These are phyloP conservation scores for Arabidopsis suecica DNA, from an alignment of 345 rosid species.

Conservation along the genomic window DNA sequence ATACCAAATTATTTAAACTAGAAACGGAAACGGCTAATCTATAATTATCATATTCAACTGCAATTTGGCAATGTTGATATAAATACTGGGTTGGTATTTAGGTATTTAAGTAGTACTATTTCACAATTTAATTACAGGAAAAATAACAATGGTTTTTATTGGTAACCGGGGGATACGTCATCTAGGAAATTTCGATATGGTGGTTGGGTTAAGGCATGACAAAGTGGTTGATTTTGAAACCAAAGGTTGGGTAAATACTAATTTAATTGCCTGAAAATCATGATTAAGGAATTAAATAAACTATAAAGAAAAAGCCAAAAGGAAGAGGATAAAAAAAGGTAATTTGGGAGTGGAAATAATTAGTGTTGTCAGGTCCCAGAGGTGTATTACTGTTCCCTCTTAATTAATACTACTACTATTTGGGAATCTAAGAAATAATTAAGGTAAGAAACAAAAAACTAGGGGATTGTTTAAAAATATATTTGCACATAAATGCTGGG, in stretches of 20 bases:
- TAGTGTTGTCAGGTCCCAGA: constrained; percentile 47
- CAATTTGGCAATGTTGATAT: not conserved
- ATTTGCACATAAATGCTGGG: constrained; percentile 31
- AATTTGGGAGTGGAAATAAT: constrained; percentile 36
- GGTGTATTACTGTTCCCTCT: constrained; percentile 34
- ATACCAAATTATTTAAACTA: not conserved
- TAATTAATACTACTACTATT: constrained; percentile 9
- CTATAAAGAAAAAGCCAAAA: constrained; percentile 37
- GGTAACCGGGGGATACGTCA: constrained; percentile 32
- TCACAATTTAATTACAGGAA: not conserved
- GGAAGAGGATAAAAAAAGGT: constrained; percentile 30
- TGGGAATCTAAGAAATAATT: constrained; percentile 38
- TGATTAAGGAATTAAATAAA: constrained; percentile 39
- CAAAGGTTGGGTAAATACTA: constrained; percentile 27
- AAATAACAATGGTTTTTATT: constrained; percentile 20
- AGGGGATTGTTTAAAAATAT: constrained; percentile 11
- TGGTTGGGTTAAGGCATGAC: constrained; percentile 46
- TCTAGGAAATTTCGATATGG: constrained; percentile 36
- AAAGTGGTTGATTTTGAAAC: constrained; percentile 44
- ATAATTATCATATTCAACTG: not conserved
- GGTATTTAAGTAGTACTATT: not conserved
- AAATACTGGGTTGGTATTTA: not conserved
- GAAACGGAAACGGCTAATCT: not conserved
- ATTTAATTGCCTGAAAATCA: constrained; percentile 34
- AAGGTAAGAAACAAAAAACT: constrained; percentile 31